Conservation (phyloP, 805 yeast species). For the Metschnikowia vanudenii region DNA sequence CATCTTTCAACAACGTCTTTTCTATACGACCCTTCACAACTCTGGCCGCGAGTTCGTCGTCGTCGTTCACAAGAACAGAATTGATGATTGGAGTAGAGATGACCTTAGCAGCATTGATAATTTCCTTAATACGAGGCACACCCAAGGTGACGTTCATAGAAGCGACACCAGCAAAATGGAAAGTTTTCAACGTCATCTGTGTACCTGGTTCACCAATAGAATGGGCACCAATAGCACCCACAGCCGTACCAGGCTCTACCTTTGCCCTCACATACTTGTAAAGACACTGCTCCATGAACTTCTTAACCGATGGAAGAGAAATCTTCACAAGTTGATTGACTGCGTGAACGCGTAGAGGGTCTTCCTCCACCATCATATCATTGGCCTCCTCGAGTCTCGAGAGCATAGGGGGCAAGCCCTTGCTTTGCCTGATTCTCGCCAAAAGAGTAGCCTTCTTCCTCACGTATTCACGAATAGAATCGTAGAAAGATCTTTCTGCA, state of each 20-base stretch:
- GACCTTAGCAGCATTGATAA: conserved; percentile 92
- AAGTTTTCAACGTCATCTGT: conserved; percentile 95
- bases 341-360: conserved; percentile 33
- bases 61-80: conserved; percentile 87
- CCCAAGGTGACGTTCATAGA: conserved; percentile 95
- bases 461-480: conserved; percentile 68
- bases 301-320: conserved; percentile 54
- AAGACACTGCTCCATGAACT: conserved; percentile 74
- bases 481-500: conserved; percentile 83
- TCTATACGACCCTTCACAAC: conserved; percentile 97
- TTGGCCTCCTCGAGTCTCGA: conserved; percentile 34
- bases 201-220: conserved; percentile 98
- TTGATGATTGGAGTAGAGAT: conserved; percentile 97
- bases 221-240: conserved; percentile 99
- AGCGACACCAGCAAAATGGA: conserved; percentile 98
- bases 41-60: conserved; percentile 96
- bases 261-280: conserved; percentile 82
- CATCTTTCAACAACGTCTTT: conserved; percentile 83
- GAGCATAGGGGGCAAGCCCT: conserved; percentile 48
- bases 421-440: conserved; percentile 53
- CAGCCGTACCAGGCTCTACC: conserved; percentile 99
- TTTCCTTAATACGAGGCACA: conserved; percentile 97
- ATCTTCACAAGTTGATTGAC: conserved; percentile 68
- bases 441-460: conserved; percentile 53
- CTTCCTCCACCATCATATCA: conserved; percentile 36